phyloP scores from a whole-genome alignment of 352 stramenopile species.

The Globisporangium nunn region DNA sequence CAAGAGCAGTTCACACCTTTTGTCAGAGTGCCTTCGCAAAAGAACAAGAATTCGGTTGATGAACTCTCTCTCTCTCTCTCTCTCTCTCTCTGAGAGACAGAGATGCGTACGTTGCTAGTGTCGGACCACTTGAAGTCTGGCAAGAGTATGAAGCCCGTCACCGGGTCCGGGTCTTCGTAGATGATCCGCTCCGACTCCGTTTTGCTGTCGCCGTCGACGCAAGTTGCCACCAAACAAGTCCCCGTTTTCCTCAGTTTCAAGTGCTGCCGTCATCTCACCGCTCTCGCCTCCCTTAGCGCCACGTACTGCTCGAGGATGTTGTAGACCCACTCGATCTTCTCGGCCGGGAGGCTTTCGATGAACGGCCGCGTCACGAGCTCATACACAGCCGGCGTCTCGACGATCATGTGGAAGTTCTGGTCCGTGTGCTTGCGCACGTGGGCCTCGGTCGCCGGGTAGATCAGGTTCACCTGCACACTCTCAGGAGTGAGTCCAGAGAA shows the following conservation, averaged over 20 bases:
- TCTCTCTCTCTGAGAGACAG: background rate
- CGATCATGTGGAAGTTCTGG: slow-evolving; percentile 76
- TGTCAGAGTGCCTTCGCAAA: too few relatives aligned
- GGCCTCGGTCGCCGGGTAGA: slow-evolving; percentile 70
- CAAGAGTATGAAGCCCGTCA: slow-evolving; percentile 68
- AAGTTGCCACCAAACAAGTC: background rate
- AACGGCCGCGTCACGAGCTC: slow-evolving; percentile 60
- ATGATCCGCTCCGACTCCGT: slow-evolving; percentile 78
- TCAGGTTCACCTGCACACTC: slow-evolving; percentile 56
- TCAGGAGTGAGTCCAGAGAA: background rate
- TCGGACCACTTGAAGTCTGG: slow-evolving; percentile 85
- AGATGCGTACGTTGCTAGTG: slow-evolving; percentile 37
- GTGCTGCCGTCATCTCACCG: background rate
- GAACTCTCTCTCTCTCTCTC: too few relatives aligned
- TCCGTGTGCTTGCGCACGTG: slow-evolving; percentile 83
- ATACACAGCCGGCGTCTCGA: slow-evolving; percentile 79
- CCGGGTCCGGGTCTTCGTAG: slow-evolving; percentile 56
- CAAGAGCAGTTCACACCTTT: background rate
- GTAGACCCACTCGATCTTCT: slow-evolving; percentile 86
- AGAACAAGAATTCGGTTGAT: too few relatives aligned
- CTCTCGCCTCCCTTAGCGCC: background rate
- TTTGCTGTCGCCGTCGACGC: slow-evolving; percentile 30
- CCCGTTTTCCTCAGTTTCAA: background rate
- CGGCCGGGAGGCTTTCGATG: slow-evolving; percentile 64
- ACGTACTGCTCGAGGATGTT: slow-evolving; percentile 86